Conservation (phyloP, 495 filamentous ascomycete species). For the Clavariopsis aquatica region DNA sequence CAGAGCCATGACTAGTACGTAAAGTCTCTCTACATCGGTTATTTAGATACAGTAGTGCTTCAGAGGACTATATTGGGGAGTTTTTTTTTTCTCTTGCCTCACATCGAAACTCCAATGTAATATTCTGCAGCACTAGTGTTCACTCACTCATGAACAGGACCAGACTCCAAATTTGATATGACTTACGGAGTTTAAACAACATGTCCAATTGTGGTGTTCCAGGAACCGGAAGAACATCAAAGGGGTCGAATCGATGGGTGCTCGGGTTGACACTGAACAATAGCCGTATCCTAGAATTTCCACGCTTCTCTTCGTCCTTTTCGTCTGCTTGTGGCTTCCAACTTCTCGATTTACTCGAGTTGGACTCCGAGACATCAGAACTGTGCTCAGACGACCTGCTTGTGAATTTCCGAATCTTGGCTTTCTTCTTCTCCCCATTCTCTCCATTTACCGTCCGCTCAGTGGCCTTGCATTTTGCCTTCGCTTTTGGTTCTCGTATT, state of each 20-base stretch:
- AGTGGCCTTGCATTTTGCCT: background rate
- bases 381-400: background rate
- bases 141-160: too few relatives aligned
- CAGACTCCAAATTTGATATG: too few relatives aligned
- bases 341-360: background rate
- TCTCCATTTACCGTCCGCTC: background rate
- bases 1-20: too few relatives aligned
- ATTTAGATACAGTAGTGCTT: too few relatives aligned
- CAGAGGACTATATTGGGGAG: too few relatives aligned
- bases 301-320: background rate
- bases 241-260: conserved; percentile 32
- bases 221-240: conserved; percentile 30
- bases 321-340: background rate
- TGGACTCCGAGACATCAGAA: background rate
- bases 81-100: too few relatives aligned
- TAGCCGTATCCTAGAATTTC: background rate
- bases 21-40: too few relatives aligned
- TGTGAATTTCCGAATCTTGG: background rate
- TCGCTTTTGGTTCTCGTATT: background rate
- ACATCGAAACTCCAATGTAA: too few relatives aligned
- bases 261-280: conserved; percentile 20
- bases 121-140: too few relatives aligned
- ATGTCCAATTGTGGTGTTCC: conserved; percentile 24
- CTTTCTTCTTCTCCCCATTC: conserved; percentile 3
- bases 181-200: conserved; percentile 30